These are phyloP conservation scores for Craterostigma plantagineum DNA, from an alignment of 257 asterid species.

Conservation along the genomic window DNA sequence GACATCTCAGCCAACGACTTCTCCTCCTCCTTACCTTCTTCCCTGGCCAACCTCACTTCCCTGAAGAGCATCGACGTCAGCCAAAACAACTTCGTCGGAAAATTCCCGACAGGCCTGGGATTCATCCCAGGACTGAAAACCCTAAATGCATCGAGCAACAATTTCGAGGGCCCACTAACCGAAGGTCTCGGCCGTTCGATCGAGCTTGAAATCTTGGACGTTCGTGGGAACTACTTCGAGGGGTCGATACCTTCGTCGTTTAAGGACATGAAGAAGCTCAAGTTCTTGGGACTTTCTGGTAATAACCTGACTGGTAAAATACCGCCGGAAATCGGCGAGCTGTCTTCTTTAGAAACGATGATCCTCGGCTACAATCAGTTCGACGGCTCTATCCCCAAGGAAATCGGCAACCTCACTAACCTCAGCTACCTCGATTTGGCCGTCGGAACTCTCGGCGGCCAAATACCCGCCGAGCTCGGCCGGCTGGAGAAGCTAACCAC, in stretches of 20 bases:
- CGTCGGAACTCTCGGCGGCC: constrained; percentile 42
- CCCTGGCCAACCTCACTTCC: constrained; percentile 28
- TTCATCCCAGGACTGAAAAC: constrained; percentile 15
- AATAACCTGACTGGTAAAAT: constrained; percentile 53
- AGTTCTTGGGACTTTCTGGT: constrained; percentile 61
- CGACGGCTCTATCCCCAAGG: constrained; percentile 44
- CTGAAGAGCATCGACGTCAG: constrained; percentile 39
- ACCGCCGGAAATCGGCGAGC: constrained; percentile 38
- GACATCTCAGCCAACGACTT: constrained; percentile 36
- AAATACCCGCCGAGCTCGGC: constrained; percentile 46
- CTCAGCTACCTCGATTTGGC: constrained; percentile 60
- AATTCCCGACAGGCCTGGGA: constrained; percentile 44
- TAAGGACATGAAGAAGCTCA: constrained; percentile 31
- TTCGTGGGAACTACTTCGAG: constrained; percentile 55
- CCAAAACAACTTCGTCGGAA: constrained; percentile 43
- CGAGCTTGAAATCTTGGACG: constrained; percentile 34
- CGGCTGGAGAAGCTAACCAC: constrained; percentile 33
- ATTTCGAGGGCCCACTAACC: constrained; percentile 46
- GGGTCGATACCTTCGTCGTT: constrained; percentile 53
- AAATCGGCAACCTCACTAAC: constrained; percentile 42
- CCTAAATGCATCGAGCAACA: constrained; percentile 67
- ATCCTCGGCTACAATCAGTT: constrained; percentile 55
- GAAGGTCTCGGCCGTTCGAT: constrained; percentile 33
- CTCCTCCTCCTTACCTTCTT: constrained; percentile 20
- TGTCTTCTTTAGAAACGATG: constrained; percentile 34